Evolutionary conservation across 345 rosid species (phyloP).

Genomic region (Eucalyptus curtisii): DNA sequence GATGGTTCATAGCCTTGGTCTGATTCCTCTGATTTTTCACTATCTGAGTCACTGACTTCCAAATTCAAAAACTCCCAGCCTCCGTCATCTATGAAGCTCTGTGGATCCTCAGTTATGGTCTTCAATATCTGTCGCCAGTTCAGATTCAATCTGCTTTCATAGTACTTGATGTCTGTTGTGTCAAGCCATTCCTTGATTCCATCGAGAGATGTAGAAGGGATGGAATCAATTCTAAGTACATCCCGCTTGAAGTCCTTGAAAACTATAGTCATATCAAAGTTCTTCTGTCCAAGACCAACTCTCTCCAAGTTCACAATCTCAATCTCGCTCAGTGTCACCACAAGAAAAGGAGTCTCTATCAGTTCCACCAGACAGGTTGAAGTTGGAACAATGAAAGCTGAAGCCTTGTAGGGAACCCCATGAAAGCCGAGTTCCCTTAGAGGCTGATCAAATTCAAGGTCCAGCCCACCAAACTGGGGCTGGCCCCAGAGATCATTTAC

Average conservation of each 20-base stretch:
- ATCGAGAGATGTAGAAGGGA: slow-evolving; percentile 69
- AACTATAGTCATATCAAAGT: slow-evolving; percentile 84
- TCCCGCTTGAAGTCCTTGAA: slow-evolving; percentile 94
- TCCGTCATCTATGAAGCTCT: slow-evolving; percentile 73
- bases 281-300: slow-evolving; percentile 86
- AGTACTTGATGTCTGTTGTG: slow-evolving; percentile 83
- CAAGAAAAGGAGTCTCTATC: slow-evolving; percentile 70
- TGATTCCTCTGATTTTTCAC: slow-evolving; percentile 68
- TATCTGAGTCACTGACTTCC: slow-evolving; percentile 83
- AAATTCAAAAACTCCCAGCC: slow-evolving; percentile 92
- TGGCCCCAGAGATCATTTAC: slow-evolving; percentile 87
- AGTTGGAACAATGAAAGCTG: slow-evolving; percentile 79
- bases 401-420: slow-evolving; percentile 80
- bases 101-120: slow-evolving; percentile 82
- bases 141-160: slow-evolving; percentile 87
- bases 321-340: slow-evolving; percentile 77
- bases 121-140: slow-evolving; percentile 91
- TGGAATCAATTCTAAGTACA: slow-evolving; percentile 73
- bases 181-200: slow-evolving; percentile 94
- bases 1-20: slow-evolving; percentile 91
- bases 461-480: slow-evolving; percentile 62
- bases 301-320: slow-evolving; percentile 97
- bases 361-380: slow-evolving; percentile 89
- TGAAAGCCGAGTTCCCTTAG: slow-evolving; percentile 87
- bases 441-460: slow-evolving; percentile 97